Evolutionary conservation across 148 eudicot species (phyloP).

Genomic region (Chenopodium berlandieri): DNA sequence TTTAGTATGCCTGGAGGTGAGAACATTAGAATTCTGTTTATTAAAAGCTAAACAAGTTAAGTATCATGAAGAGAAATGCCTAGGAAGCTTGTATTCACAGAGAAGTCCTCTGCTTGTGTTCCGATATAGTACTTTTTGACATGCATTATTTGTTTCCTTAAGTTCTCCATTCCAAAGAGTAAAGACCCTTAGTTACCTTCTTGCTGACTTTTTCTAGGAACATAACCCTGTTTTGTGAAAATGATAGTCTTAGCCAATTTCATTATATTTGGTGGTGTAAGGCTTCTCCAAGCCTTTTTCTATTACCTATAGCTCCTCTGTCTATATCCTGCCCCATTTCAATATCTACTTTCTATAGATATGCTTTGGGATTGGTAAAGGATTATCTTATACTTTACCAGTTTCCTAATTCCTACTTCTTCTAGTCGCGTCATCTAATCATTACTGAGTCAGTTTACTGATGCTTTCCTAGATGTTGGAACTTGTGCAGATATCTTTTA

Average conservation of each 20-base stretch:
- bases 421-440: constrained; percentile 12
- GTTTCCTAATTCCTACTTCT: neutral
- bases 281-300: constrained; percentile 8
- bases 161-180: neutral
- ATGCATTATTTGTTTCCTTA: neutral
- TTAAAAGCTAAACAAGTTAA: neutral
- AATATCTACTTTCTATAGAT: constrained; percentile 21
- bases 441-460: constrained; percentile 12
- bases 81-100: neutral
- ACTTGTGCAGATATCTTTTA: constrained; percentile 18
- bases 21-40: neutral
- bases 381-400: constrained; percentile 15
- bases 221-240: neutral
- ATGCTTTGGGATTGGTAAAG: constrained; percentile 27
- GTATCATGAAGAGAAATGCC: neutral
- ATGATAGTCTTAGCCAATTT: neutral
- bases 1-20: neutral
- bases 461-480: constrained; percentile 14
- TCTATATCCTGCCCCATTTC: constrained; percentile 1
- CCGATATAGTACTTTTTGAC: neutral
- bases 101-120: neutral
- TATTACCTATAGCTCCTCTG: constrained; percentile 3
- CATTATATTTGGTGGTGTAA: neutral
- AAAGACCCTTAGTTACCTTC: neutral
- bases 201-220: neutral